Percentiles rank a stretch among this genome's conserved stretches.
Evolutionary conservation across 2,329 filamentous ascomycete species (phyloP).

Genomic region (Zopfia rhizophila): DNA sequence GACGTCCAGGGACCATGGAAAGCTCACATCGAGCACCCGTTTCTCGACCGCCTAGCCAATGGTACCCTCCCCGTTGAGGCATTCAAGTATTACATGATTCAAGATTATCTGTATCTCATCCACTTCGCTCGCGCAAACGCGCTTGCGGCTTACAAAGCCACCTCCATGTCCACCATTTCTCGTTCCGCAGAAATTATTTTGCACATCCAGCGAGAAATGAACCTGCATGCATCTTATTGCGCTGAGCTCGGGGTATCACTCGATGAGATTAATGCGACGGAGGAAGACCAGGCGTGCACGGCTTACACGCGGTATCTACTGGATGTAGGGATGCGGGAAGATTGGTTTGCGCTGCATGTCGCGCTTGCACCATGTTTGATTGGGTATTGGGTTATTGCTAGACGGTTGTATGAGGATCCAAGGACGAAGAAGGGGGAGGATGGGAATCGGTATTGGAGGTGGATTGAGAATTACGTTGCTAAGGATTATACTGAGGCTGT

Average conservation of each 20-base stretch:
- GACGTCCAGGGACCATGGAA: conserved; percentile 78
- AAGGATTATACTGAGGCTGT: conserved; percentile 80
- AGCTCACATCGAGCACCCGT: conserved; percentile 78
- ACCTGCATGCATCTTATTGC: conserved; percentile 81
- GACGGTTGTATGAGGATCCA: conserved; percentile 69
- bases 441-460: conserved; percentile 80
- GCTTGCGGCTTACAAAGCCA: conserved; percentile 82
- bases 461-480: conserved; percentile 86
- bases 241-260: conserved; percentile 77
- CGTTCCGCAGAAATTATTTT: conserved; percentile 73
- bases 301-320: conserved; percentile 82
- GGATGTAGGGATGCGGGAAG: conserved; percentile 82
- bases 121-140: conserved; percentile 87
- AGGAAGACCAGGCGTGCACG: conserved; percentile 65
- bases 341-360: conserved; percentile 84
- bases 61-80: conserved; percentile 75
- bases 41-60: conserved; percentile 76
- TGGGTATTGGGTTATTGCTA: conserved; percentile 80
- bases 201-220: conserved; percentile 79
- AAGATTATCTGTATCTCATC: conserved; percentile 88
- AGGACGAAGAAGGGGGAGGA: conserved; percentile 66
- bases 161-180: too few species aligned
- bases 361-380: conserved; percentile 85
- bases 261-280: conserved; percentile 68
- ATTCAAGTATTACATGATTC: conserved; percentile 85